Base-by-base conservation (phyloP, 768 basidiomycete genomes). In the Cubamyces lactineus region DNA sequence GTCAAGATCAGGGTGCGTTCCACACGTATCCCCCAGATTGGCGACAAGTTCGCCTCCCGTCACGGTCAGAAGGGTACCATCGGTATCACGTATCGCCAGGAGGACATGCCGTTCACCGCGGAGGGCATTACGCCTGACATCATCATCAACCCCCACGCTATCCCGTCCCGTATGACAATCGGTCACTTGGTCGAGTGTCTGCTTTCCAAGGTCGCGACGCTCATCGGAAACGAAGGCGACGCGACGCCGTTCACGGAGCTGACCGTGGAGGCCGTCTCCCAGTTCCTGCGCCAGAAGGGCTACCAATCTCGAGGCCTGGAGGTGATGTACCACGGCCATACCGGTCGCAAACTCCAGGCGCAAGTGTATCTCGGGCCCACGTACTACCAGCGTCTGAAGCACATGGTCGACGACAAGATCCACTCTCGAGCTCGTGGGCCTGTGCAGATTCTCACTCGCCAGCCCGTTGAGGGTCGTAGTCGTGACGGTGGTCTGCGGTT, bases 401-500 rank as follows among this genome's bases (percentile, higher is more conserved):
- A 99, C 78, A 99, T 99, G 96, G 97, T 99, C 47, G 96, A 98
- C 74, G 97, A 99, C 77, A 99, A 99, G 80, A 99, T 98, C 56
- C 97, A 99, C 77, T 96, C 97, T 28, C 87, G 97, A 58, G 97
- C 97, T 19, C 78, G 97, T 75, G 97, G 97, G 15, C 97, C 97
- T 5, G 93, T 99, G 9, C 97, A 99, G 74, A 99, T 98, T 69
- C 76, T 99, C 69, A 99, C 96, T 34, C 80, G 97, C 51, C 97
- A 99, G 72, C 97, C 97, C 13, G 97, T 99, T 16, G 97, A 99
- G 73, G 97, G 97, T 84, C 85, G 97, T 76, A 94, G 92, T 84
- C 86, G 97, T 78, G 97, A 98, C 72, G 97, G 97, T 81, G 97
- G 97, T 75, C 78, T 99, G 65, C 94, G 97, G 71, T 99, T 99